These are phyloP conservation scores for Cladosporium sp. DNA, from an alignment of 2,329 filamentous ascomycete genomes.

Conservation along the genomic window DNA sequence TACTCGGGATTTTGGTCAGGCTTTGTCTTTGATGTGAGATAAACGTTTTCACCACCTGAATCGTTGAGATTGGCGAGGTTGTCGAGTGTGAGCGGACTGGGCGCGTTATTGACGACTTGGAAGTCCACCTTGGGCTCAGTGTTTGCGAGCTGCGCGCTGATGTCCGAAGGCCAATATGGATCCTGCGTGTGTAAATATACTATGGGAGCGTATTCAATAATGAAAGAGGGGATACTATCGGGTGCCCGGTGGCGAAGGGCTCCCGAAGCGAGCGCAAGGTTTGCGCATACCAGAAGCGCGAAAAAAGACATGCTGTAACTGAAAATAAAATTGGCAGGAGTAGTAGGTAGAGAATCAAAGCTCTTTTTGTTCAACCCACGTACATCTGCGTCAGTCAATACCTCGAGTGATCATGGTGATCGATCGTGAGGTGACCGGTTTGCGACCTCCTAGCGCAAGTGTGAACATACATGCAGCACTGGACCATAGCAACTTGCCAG, in stretches of 20 bases:
- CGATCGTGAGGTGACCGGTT: neutral
- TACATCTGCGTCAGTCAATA: too few species aligned
- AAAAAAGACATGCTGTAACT: slow-evolving; percentile 33
- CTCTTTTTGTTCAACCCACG: too few species aligned
- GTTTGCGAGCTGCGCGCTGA: slow-evolving; percentile 39
- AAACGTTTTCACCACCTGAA: slow-evolving; percentile 33
- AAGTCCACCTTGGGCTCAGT: slow-evolving; percentile 37
- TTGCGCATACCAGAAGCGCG: neutral
- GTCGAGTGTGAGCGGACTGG: slow-evolving; percentile 37
- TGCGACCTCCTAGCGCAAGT: neutral
- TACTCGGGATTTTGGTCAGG: slow-evolving; percentile 37
- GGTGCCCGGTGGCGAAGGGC: neutral
- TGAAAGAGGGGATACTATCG: slow-evolving; percentile 23
- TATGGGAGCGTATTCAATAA: slow-evolving; percentile 36
- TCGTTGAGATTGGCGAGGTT: slow-evolving; percentile 41
- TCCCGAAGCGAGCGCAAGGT: neutral
- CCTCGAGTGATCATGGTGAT: too few species aligned
- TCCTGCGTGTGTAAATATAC: slow-evolving; percentile 43
- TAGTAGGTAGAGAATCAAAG: too few species aligned
- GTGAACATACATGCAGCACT: too few species aligned
- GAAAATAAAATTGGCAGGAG: too few species aligned
- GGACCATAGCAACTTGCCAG: too few species aligned
- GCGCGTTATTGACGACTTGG: slow-evolving; percentile 27
- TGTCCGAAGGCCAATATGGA: slow-evolving; percentile 41
- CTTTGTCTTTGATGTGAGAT: slow-evolving; percentile 37